Base-by-base conservation (phyloP, 2,329 filamentous ascomycete genomes). In the Colletotrichum paranaense region DNA sequence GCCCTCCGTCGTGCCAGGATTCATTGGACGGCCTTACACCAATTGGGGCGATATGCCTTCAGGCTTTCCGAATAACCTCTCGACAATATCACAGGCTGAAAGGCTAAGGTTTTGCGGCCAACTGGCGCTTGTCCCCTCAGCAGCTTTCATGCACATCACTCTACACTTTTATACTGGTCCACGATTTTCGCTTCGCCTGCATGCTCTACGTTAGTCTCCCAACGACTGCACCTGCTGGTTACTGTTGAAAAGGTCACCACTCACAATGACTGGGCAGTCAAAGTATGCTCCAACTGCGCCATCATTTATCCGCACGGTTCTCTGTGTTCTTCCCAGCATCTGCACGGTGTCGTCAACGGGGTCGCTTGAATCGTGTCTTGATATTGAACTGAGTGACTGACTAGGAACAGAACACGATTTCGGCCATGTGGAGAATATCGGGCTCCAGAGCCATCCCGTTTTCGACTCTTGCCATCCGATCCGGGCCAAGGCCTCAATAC, bases 401-500 rank as follows among this genome's bases (percentile, higher is more conserved):
- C 70, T 73, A 73, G 46, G 67, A 46, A n/a, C 42, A 42, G 67
- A 46, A n/a, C 42, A 42, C 28, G 14, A 57, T 32, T 38, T 42
- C 55, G 35, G 55, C 55, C 55, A 52, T 65, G 49, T 62, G 71
- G 71, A 52, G 71, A 70, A 59, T 58, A 19, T 72, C 70, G 66
- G 53, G 56, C 12, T 28, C 19, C 32, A 53, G 22, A 59, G 71
- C 60, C 35, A 60, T 70, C 42, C 67, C 60, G 60, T 57, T 70
- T 70, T 59, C 55, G 35, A 62, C 42, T 60, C 55, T 73, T 65
- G 46, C 70, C 70, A 70, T 73, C 70, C 67, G 60, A 66, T 70
- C 67, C 56, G 60, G 55, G 14, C 42, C 65, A 72, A 55, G 42
- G 12, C 67, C 38, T 62, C 38, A 19, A 55, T 35, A 11, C 46